Evolutionary conservation across 306 rosid species (phyloP).

Genomic region (Fragaria nilgerrensis): DNA sequence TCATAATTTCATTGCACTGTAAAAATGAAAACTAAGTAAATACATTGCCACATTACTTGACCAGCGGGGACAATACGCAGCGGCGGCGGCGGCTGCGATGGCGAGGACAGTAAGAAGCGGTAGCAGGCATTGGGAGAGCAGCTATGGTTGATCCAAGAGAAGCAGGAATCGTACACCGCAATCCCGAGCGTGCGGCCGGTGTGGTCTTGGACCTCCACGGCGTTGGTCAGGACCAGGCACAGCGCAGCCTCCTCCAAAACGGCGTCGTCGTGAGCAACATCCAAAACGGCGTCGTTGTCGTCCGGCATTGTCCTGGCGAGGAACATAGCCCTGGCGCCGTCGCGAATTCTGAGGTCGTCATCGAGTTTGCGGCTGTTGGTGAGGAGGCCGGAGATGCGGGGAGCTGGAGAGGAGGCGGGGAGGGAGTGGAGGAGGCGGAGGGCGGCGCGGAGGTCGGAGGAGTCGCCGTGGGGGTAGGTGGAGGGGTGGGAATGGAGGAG

Average conservation of each 20-base stretch:
- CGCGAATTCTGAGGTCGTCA: constrained; percentile 16
- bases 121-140: constrained; percentile 81
- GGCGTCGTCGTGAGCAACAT: constrained; percentile 16
- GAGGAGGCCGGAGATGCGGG: constrained; percentile 52
- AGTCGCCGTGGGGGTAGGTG: constrained; percentile 13
- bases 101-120: constrained; percentile 33
- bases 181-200: constrained; percentile 50
- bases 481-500: constrained; percentile 16
- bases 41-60: constrained; percentile 4
- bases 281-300: neutral
- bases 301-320: constrained; percentile 27
- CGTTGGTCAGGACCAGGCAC: constrained; percentile 69
- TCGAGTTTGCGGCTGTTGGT: constrained; percentile 42
- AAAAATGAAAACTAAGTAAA: neutral
- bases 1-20: neutral
- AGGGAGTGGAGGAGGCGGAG: constrained; percentile 57
- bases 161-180: constrained; percentile 47
- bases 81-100: constrained; percentile 4
- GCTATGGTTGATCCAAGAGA: constrained; percentile 81
- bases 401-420: constrained; percentile 8
- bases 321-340: constrained; percentile 49
- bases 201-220: constrained; percentile 75
- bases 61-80: constrained; percentile 37
- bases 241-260: constrained; percentile 53
- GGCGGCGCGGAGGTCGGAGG: constrained; percentile 65